Base-by-base conservation (phyloP, 495 filamentous ascomycete species). In the Apiosordaria backusii region DNA sequence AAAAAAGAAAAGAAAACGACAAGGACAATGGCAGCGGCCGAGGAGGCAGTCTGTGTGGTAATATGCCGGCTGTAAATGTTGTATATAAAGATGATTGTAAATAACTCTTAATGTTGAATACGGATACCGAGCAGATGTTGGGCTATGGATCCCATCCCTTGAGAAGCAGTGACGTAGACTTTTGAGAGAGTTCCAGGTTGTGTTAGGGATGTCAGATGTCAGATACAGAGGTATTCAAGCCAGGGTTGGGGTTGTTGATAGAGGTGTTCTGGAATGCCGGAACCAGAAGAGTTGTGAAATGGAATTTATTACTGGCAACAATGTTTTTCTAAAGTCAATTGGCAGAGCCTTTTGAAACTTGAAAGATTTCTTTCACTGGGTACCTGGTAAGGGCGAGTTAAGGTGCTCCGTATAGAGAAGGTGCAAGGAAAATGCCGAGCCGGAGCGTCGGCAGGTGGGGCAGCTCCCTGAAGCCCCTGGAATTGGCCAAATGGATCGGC, bases 381-480 rank as follows among this genome's bases (percentile, higher is more conserved):
- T n/a, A n/a, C n/a, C n/a, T n/a, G n/a, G n/a, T n/a, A n/a, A n/a
- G n/a, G n/a, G n/a, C n/a, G n/a, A n/a, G n/a, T n/a, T n/a, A n/a
- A n/a, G n/a, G n/a, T n/a, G n/a, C 29, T 27, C 54, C 57, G 15
- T 22, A 27, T 52, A 57, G 19, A 29, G 23, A 16, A 21, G 21
- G 35, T 50, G 61, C 57, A 65, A 19, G 45, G 57, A 54, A 24
- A 65, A 50, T 35, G 67, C 69, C 69, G 65, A 68, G 69, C 67
- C 67, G 67, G 66, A 65, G 62, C 22, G 27, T 64, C 69, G 71
- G 72, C 70, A 70, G 72, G 68, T 72, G 70, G 70, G 72, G 67
- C 54, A 60, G 25, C 40, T 60, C 15, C 29, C 65, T 45, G 54
- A 50, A 59, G 57, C 61, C 65, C 68, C 68, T 65, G 62, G 65